These are phyloP conservation scores for Dillenia suffruticosa DNA, from an alignment of 164 flowering plant genomes.

Conservation along the genomic window DNA sequence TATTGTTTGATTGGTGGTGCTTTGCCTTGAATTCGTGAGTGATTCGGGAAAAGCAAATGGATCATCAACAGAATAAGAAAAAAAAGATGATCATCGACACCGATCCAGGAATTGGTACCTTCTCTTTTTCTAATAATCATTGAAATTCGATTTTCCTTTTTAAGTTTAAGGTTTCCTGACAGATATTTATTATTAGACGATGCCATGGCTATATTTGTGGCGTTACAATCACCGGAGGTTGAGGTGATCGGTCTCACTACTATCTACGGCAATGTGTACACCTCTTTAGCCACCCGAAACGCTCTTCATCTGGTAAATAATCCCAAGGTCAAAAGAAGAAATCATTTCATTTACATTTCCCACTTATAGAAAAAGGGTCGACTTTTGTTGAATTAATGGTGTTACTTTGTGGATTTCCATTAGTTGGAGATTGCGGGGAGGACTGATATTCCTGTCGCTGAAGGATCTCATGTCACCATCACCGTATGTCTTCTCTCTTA, in stretches of 20 bases:
- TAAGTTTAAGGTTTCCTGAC: neutral
- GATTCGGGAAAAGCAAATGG: neutral
- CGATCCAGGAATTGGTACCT: slow-evolving; percentile 31
- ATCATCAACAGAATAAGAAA: neutral
- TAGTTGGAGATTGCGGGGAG: slow-evolving; percentile 89
- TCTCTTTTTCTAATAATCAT: neutral
- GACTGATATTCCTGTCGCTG: slow-evolving; percentile 90
- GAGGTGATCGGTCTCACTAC: slow-evolving; percentile 91
- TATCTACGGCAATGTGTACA: slow-evolving; percentile 84
- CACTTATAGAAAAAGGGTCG: no score
- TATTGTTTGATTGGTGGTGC: neutral
- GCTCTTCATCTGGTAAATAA: slow-evolving; percentile 78
- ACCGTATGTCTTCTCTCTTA: slow-evolving; percentile 45
- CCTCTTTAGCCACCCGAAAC: slow-evolving; percentile 80
- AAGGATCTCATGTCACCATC: slow-evolving; percentile 79
- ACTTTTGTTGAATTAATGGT: neutral
- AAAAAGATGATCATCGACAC: slow-evolving; percentile 37
- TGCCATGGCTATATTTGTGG: slow-evolving; percentile 93
- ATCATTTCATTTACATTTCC: no score
- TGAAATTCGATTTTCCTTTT: neutral
- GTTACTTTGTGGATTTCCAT: slow-evolving; percentile 8
- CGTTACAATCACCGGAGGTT: slow-evolving; percentile 72
- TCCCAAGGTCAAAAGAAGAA: neutral
- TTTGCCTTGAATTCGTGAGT: neutral
- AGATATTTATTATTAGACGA: slow-evolving; percentile 47